A percentile compares a stretch with the other conserved stretches of the same genome.
Conservation (phyloP, 2,329 filamentous ascomycete species). For the Colletotrichum sp. region DNA sequence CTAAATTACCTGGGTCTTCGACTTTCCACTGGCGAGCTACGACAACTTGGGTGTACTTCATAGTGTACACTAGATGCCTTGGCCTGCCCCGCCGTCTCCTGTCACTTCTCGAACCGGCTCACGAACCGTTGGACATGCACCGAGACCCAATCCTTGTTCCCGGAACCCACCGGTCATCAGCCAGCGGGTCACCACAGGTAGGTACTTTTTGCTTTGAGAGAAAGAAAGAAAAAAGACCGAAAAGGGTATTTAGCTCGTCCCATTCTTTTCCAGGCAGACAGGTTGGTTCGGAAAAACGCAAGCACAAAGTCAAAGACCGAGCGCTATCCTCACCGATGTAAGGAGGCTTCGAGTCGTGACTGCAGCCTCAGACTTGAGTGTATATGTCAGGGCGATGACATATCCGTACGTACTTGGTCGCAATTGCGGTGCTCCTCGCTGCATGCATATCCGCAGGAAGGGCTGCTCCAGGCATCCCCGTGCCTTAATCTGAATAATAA, state of each 20-base stretch:
- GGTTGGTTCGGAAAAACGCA: not conserved
- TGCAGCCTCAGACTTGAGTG: not conserved
- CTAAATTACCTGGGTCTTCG: not conserved
- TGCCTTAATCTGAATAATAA: not conserved
- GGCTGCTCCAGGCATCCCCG: not conserved
- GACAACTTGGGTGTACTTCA: not conserved
- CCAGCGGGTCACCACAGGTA: not conserved
- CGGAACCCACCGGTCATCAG: not conserved
- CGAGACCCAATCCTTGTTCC: not conserved
- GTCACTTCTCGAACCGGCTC: conserved; percentile 20
- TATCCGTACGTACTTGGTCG: not conserved
- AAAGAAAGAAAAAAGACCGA: not conserved
- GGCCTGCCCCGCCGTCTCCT: conserved; percentile 7
- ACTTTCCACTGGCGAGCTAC: not conserved
- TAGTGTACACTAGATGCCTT: not conserved
- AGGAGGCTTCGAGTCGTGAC: not conserved
- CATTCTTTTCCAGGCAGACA: not conserved
- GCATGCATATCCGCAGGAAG: not conserved
- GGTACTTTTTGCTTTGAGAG: not conserved
- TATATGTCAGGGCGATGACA: not conserved
- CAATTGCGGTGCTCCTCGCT: not conserved
- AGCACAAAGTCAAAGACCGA: not conserved
- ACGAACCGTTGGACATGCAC: conserved; percentile 11
- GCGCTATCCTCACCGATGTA: not conserved
- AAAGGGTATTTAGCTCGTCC: conserved; percentile 6